phyloP scores from a whole-genome alignment of 2,329 filamentous ascomycete genomes.

The Graphilbum sp. region DNA sequence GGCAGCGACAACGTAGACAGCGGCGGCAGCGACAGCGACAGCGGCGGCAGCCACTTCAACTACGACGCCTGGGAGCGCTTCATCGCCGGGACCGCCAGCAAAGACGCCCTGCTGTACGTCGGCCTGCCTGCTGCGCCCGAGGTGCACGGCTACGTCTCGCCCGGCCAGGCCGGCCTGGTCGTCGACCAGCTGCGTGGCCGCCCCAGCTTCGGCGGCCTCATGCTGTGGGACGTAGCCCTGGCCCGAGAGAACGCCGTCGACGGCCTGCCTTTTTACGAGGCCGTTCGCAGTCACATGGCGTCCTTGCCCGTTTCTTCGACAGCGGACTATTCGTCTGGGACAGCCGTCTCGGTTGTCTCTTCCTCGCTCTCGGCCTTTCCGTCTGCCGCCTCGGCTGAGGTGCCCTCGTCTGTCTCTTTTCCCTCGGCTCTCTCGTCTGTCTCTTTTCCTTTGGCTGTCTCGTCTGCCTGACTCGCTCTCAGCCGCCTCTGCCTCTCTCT shows the following conservation, averaged over 20 bases:
- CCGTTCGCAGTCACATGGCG: constrained; percentile 9
- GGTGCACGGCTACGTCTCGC: constrained; percentile 14
- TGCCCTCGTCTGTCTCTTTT: no score
- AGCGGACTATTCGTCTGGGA: no score
- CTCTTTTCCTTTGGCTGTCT: no score
- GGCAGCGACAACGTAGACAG: no score
- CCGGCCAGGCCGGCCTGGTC: constrained; percentile 4
- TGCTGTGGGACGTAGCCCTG: constrained; percentile 18
- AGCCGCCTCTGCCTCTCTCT: no score
- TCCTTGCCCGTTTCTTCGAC: background rate
- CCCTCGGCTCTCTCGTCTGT: no score
- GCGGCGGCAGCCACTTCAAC: constrained; percentile 21
- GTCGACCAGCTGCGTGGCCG: constrained; percentile 13
- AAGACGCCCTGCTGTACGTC: constrained; percentile 20
- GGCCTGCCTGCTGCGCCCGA: constrained; percentile 18
- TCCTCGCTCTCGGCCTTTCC: background rate
- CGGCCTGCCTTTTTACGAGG: constrained; percentile 6
- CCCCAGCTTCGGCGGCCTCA: constrained; percentile 16
- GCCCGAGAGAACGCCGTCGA: constrained; percentile 7
- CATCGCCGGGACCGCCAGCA: constrained; percentile 16
- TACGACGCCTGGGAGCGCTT: constrained; percentile 18
- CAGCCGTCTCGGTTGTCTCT: no score
- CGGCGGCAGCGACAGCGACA: no score
- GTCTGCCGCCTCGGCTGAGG: no score
- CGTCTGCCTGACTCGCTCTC: no score